These are phyloP conservation scores for Fusarium redolens DNA, from an alignment of 2,329 filamentous ascomycete species.

Conservation along the genomic window DNA sequence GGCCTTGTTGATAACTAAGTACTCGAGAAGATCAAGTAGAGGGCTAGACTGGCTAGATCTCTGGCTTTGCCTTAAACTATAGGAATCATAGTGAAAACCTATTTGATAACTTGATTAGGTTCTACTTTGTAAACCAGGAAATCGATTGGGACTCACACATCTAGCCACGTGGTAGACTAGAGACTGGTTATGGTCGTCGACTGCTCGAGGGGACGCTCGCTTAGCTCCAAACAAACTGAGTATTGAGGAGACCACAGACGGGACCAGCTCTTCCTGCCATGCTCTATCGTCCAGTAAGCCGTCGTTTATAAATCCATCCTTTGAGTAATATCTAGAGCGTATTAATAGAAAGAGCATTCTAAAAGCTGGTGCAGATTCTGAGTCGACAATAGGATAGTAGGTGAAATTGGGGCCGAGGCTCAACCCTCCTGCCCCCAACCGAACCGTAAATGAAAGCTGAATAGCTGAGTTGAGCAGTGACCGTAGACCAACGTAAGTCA, in stretches of 20 bases:
- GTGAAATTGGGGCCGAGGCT: neutral
- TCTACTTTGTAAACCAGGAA: neutral
- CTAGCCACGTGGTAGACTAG: fast-evolving
- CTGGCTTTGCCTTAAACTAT: too few species aligned
- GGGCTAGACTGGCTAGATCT: neutral
- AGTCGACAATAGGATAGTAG: neutral
- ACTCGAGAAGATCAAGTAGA: neutral
- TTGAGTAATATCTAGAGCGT: fast-evolving
- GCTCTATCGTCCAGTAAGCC: fast-evolving
- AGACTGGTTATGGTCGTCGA: fast-evolving
- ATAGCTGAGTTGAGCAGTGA: neutral
- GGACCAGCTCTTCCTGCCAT: neutral
- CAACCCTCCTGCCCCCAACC: neutral
- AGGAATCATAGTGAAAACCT: too few species aligned
- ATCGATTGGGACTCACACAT: neutral
- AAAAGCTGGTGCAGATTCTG: neutral
- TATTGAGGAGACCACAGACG: neutral
- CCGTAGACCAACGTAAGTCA: fast-evolving
- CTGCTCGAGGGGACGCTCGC: neutral
- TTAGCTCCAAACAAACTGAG: neutral
- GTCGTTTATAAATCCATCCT: fast-evolving
- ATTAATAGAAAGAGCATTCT: neutral
- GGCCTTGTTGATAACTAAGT: neutral
- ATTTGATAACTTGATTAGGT: neutral
- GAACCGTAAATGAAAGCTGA: neutral